A percentile compares a stretch with the other conserved stretches of the same genome.
phyloP scores from a whole-genome alignment of 2,329 filamentous ascomycete genomes.

The Exutisphaerella laricina region DNA sequence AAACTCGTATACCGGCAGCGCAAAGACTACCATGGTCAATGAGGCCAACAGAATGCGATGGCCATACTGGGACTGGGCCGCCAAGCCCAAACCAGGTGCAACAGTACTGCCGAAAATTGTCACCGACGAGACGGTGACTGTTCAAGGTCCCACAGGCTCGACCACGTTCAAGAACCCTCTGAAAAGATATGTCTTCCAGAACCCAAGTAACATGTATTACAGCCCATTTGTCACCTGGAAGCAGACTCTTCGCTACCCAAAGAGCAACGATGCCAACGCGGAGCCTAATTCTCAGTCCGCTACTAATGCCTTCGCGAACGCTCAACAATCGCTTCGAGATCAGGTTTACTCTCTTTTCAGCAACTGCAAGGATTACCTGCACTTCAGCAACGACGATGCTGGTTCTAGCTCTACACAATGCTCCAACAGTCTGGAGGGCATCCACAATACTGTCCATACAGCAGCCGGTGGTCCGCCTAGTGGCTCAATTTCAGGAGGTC shows the following conservation, averaged over 20 bases:
- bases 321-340: constrained; percentile 21
- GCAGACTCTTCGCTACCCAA: constrained; percentile 24
- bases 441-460: constrained; percentile 28
- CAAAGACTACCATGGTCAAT: constrained; percentile 11
- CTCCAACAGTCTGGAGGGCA: constrained; percentile 24
- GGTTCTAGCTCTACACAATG: constrained; percentile 18
- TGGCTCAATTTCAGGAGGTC: constrained; percentile 24
- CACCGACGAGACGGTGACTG: constrained; percentile 19
- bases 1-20: constrained; percentile 14
- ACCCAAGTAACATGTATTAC: constrained; percentile 16
- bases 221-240: constrained; percentile 21
- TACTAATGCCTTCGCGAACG: constrained; percentile 16
- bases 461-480: constrained; percentile 21
- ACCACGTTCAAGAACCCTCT: constrained; percentile 26
- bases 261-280: constrained; percentile 18
- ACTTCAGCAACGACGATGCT: constrained; percentile 25
- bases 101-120: constrained; percentile 20
- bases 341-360: constrained; percentile 27
- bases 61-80: constrained; percentile 30
- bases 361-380: constrained; percentile 21
- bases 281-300: constrained; percentile 13
- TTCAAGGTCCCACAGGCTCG: constrained; percentile 20
- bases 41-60: constrained; percentile 23
- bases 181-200: constrained; percentile 25
- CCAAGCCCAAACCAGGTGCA: constrained; percentile 11